Base-by-base conservation (phyloP, 164 flowering plant species). In the Magnolia changhungtana region DNA sequence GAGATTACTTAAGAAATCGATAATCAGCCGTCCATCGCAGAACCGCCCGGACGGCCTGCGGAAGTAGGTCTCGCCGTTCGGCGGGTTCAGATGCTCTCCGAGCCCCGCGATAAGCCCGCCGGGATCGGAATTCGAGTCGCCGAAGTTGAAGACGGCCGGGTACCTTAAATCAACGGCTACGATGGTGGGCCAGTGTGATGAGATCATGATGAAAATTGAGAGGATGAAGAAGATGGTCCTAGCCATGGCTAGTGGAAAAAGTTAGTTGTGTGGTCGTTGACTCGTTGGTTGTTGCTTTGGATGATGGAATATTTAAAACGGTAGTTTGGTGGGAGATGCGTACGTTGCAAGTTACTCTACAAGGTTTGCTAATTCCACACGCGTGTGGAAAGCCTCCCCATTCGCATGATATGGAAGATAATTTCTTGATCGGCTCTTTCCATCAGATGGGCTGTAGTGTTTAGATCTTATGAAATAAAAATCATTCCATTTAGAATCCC, bases 71-170 rank as follows among this genome's bases (percentile, higher is more conserved):
- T 83, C 82, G 10, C 96, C 96, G 79, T 89, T 52, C 50, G 96
- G 96, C 0, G 87, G 87, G 14, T 80, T 75, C 7, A 91, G 80
- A 72, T 27, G 66, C 14, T 81, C 85, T 11, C 77, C 92, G 10
- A 78, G 69, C n/a, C 87, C 90, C 4, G 89, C 84, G 5, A 86
- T 79, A 6, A 90, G 84, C 0, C 78, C 81, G 0, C 96, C 93
- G 0, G 92, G 88, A 71, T 91, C 95, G 13, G 93, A 91, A 80
- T 91, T 91, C 1, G 95, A 91, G 59, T 91, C 95, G 0, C 95
- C 95, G 20, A 91, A 90, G 82, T 91, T 91, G 85, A 91, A 89
- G 58, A 88, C 81, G 1, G 90, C 90, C 11, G 71, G 71, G 16
- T 68, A 68, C 4, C 29, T 68, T 50, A 68, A 68, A 31, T 68